Evolutionary conservation across 805 yeast species (phyloP).

Genomic region (Candida pseudoglaebosa): DNA sequence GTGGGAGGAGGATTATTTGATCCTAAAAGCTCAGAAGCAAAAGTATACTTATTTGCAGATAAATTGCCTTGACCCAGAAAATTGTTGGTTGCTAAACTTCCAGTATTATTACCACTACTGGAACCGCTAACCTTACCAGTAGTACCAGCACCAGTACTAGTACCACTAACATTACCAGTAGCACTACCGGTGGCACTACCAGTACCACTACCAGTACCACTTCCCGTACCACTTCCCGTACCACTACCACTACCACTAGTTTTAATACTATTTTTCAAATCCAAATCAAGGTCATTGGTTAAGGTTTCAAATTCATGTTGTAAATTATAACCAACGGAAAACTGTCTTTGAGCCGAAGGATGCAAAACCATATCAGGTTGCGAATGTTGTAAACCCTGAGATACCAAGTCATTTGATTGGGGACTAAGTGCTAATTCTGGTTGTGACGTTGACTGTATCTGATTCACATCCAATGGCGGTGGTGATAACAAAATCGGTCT

Average conservation of each 20-base stretch:
- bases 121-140: too few species aligned
- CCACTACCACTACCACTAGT: neutral
- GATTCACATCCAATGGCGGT: constrained; percentile 30
- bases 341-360: constrained; percentile 26
- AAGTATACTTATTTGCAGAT: neutral
- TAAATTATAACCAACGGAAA: constrained; percentile 42
- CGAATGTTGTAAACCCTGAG: neutral
- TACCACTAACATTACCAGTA: too few species aligned
- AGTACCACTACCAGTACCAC: neutral
- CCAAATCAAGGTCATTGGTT: constrained; percentile 43
- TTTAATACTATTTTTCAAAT: constrained; percentile 22
- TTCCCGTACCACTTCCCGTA: neutral
- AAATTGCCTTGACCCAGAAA: neutral
- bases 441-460: constrained; percentile 3
- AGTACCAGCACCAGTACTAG: too few species aligned
- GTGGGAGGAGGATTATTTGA: neutral
- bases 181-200: too few species aligned
- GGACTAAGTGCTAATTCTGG: neutral
- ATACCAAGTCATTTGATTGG: constrained; percentile 3
- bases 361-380: neutral
- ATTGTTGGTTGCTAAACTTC: too few species aligned
- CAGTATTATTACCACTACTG: too few species aligned
- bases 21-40: constrained; percentile 4
- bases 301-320: constrained; percentile 47
- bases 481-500: constrained; percentile 41